These are phyloP conservation scores for Penicillium verrucosum DNA, from an alignment of 2,329 filamentous ascomycete species.

Conservation along the genomic window DNA sequence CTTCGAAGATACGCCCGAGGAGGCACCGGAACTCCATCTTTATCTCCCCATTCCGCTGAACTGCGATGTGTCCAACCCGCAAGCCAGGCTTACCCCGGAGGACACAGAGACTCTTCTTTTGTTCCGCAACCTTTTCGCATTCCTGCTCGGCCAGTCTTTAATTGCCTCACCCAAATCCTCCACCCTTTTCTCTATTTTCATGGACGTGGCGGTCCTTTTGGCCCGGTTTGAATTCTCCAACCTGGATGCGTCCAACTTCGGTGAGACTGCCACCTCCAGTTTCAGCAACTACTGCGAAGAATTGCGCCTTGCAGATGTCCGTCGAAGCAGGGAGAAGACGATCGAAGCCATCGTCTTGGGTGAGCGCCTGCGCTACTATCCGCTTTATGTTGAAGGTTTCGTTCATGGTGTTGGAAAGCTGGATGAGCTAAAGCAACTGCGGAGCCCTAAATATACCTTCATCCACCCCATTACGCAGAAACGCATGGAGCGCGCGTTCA, in stretches of 20 bases:
- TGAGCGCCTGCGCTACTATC: slow-evolving; percentile 76
- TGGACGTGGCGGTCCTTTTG: slow-evolving; percentile 58
- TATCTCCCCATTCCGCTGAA: slow-evolving; percentile 58
- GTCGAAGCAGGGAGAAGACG: slow-evolving; percentile 80
- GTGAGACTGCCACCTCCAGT: slow-evolving; percentile 55
- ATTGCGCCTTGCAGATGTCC: slow-evolving; percentile 72
- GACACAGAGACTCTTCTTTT: slow-evolving; percentile 58
- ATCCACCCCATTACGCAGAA: slow-evolving; percentile 70
- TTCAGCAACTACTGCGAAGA: slow-evolving; percentile 68
- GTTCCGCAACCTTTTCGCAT: slow-evolving; percentile 63
- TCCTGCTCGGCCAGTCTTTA: slow-evolving; percentile 60
- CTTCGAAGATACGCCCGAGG: slow-evolving; percentile 46
- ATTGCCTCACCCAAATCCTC: slow-evolving; percentile 56
- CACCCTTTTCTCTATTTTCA: slow-evolving; percentile 59
- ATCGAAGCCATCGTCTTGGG: slow-evolving; percentile 85
- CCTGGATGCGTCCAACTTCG: slow-evolving; percentile 61
- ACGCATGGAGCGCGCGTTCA: slow-evolving; percentile 74
- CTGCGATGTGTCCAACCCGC: slow-evolving; percentile 45
- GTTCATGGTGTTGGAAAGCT: slow-evolving; percentile 85
- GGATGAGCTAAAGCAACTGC: slow-evolving; percentile 66
- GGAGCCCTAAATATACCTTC: slow-evolving; percentile 65
- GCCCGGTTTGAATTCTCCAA: slow-evolving; percentile 60
- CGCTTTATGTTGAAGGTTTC: slow-evolving; percentile 87
- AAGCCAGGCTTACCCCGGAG: slow-evolving; percentile 38
- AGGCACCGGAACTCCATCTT: slow-evolving; percentile 49